These are phyloP conservation scores for Mucor piriformis DNA, from an alignment of 371 early-diverging fungal genomes.

Conservation along the genomic window DNA sequence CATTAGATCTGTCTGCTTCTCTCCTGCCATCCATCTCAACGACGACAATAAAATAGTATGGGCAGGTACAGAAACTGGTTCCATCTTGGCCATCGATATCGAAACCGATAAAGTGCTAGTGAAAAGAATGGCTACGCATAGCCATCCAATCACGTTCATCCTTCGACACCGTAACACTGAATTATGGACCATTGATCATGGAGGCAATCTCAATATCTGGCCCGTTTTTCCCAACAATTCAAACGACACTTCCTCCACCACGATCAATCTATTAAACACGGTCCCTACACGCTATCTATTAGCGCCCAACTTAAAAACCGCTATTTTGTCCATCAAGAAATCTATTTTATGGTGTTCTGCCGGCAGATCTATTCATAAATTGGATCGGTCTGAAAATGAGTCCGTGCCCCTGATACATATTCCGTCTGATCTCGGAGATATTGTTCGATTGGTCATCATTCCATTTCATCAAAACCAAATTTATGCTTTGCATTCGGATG, in stretches of 20 bases:
- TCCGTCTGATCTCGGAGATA: slow-evolving; percentile 49
- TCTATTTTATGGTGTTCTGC: slow-evolving; percentile 1
- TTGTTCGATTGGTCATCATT: slow-evolving; percentile 53
- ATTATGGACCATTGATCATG: slow-evolving; percentile 71
- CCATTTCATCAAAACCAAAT: slow-evolving; percentile 42
- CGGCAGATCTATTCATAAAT: not conserved
- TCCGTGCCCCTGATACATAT: slow-evolving; percentile 11
- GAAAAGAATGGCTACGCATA: slow-evolving; percentile 1
- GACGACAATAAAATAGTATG: not conserved
- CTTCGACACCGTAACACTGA: slow-evolving; percentile 47
- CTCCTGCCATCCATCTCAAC: not conserved
- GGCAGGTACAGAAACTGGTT: slow-evolving; percentile 12
- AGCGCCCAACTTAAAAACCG: not conserved
- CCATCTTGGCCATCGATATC: not conserved
- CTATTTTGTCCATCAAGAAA: not conserved
- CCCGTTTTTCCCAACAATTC: slow-evolving; percentile 15
- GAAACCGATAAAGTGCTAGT: not conserved
- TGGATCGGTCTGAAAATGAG: not conserved
- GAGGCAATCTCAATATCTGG: slow-evolving; percentile 69
- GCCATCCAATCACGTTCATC: slow-evolving; percentile 54
- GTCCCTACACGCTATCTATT: not conserved
- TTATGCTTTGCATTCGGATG: slow-evolving; percentile 73
- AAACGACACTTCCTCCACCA: not conserved
- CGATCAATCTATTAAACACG: not conserved
- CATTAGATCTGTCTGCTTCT: slow-evolving; percentile 4